Conservation (phyloP, 176 grass and related monocot species). For the Melocanna baccifera region DNA sequence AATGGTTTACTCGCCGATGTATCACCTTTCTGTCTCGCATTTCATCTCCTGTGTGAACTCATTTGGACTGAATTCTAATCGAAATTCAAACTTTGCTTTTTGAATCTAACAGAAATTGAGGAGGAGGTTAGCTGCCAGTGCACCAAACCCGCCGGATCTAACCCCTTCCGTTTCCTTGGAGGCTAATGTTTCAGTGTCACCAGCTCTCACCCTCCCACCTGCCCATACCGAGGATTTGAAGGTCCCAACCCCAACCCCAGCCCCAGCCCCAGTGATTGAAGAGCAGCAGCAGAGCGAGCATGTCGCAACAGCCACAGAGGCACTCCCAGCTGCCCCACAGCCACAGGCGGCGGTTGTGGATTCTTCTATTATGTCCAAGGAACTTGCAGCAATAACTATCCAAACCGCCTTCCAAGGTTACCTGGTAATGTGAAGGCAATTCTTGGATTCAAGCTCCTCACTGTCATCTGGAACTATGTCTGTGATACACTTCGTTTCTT, state of each 20-base stretch:
- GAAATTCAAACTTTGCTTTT: slow-evolving; percentile 6
- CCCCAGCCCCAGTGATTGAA: neutral
- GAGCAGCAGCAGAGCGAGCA: neutral
- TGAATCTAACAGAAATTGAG: slow-evolving; percentile 43
- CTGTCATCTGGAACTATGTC: neutral
- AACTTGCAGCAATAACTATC: slow-evolving; percentile 61
- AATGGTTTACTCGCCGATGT: neutral
- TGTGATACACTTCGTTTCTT: neutral
- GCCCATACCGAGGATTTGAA: slow-evolving; percentile 47
- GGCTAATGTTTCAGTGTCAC: slow-evolving; percentile 8
- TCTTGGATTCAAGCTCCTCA: neutral
- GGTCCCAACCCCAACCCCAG: too few relatives aligned
- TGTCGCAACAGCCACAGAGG: neutral
- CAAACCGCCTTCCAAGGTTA: slow-evolving; percentile 64
- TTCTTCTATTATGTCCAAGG: slow-evolving; percentile 22
- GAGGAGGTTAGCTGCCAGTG: slow-evolving; percentile 40
- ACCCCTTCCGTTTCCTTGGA: slow-evolving; percentile 34
- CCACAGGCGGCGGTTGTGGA: neutral
- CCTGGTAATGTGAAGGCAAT: slow-evolving; percentile 34
- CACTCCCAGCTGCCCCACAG: neutral
- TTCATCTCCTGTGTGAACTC: neutral
- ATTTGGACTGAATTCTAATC: neutral
- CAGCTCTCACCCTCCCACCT: slow-evolving; percentile 11
- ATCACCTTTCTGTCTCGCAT: neutral
- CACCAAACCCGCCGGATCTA: slow-evolving; percentile 36